Percentiles rank a stretch among this genome's conserved stretches.
Conservation (phyloP, 345 rosid genomes). For the Conringia planisiliqua region DNA sequence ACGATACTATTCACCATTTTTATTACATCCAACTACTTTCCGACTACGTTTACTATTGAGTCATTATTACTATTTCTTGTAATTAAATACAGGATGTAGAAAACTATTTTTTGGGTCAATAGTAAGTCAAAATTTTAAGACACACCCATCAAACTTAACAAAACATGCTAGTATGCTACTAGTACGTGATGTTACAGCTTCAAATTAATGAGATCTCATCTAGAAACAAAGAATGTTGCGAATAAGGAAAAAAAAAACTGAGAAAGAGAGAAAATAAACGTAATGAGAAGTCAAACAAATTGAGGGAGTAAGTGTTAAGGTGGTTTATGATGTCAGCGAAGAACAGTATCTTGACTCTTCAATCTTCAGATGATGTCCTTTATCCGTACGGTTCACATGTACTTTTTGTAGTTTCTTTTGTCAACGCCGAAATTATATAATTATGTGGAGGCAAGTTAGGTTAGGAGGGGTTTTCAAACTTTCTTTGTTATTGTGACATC, state of each 20-base stretch:
- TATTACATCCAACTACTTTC: no score
- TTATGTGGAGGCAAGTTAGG: conserved; percentile 10
- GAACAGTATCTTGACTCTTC: conserved; percentile 15
- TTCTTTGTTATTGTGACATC: conserved; percentile 8
- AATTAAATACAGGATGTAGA: no score
- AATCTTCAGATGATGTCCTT: background rate
- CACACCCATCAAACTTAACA: background rate
- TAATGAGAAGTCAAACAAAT: conserved; percentile 25
- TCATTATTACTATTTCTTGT: no score
- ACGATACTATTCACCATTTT: no score
- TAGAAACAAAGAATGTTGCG: background rate
- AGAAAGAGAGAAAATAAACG: conserved; percentile 1
- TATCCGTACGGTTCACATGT: conserved; percentile 36
- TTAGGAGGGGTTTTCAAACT: background rate
- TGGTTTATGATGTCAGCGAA: conserved; percentile 7
- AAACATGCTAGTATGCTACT: background rate
- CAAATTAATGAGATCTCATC: background rate
- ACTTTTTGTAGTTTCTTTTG: conserved; percentile 17
- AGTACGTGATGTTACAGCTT: background rate
- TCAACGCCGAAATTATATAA: conserved; percentile 20
- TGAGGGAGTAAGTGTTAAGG: conserved; percentile 20
- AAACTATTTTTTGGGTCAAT: background rate
- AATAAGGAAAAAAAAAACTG: background rate
- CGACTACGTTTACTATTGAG: no score
- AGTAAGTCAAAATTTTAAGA: background rate